Evolutionary conservation across 2,329 filamentous ascomycete species (phyloP).

Genomic region (Neophaeococcomyces mojaviensis): DNA sequence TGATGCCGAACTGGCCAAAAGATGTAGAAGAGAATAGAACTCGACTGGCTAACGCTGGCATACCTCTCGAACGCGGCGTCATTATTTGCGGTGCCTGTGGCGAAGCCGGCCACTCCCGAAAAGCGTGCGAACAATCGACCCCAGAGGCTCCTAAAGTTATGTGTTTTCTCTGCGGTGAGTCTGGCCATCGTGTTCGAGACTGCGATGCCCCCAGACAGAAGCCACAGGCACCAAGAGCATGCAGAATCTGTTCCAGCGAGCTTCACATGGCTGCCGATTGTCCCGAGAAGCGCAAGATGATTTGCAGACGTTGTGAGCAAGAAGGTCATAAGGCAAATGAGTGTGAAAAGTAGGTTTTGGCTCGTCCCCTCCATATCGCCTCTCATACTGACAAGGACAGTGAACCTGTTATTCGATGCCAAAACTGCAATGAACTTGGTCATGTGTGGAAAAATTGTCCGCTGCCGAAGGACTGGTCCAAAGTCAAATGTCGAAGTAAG

Average conservation of each 20-base stretch:
- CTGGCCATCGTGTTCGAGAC: constrained; percentile 44
- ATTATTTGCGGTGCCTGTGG: constrained; percentile 45
- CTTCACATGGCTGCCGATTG: constrained; percentile 38
- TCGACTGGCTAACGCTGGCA: constrained; percentile 45
- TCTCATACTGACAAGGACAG: neutral
- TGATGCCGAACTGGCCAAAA: constrained; percentile 43
- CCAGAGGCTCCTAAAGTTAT: constrained; percentile 34
- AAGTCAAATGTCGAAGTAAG: constrained; percentile 13
- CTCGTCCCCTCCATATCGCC: neutral
- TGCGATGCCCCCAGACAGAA: constrained; percentile 26
- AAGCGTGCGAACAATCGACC: constrained; percentile 42
- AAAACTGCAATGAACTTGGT: neutral
- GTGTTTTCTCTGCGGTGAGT: constrained; percentile 40
- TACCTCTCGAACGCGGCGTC: constrained; percentile 43
- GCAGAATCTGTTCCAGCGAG: constrained; percentile 20
- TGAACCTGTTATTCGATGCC: too few species aligned
- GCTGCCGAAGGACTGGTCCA: constrained; percentile 13
- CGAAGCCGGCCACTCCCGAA: constrained; percentile 36
- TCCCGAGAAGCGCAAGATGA: constrained; percentile 29
- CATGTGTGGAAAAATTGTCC: constrained; percentile 11
- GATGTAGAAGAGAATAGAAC: constrained; percentile 43
- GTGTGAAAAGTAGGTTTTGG: neutral
- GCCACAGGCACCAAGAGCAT: constrained; percentile 14
- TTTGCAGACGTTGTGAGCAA: constrained; percentile 38
- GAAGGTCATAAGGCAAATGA: constrained; percentile 11